Evolutionary conservation across 192 early-diverging fungal genomes (phyloP), one percentile per base, ranked within the genome.

Genomic region (Backusella tarrabulga): DNA sequence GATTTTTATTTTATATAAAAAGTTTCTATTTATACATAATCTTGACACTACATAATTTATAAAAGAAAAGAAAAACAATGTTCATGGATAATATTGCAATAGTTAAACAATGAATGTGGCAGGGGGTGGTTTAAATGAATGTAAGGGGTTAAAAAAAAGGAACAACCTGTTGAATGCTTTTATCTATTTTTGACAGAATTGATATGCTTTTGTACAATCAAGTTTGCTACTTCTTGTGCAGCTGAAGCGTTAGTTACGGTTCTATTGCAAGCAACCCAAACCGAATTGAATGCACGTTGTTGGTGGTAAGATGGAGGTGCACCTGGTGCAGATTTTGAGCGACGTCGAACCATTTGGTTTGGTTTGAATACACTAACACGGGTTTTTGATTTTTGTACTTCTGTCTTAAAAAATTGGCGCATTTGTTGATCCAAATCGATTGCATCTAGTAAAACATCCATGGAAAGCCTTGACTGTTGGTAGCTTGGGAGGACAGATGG

Each of bases 371-470:
- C 41, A 17, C 41, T 42, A 19, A 68, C 23, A 50, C 63, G 23
- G 11, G 38, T 29, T 52, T 60, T 73, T 2, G 21, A 46, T 26
- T 73, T 79, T 23, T 68, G 67, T 3, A 79, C 77, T 73, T 79
- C 72, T 29, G 73, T 67, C 52, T 67, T 44, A 26, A 74, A 79
- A 52, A 60, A 73, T 26, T 74, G 44, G 19, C 73, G 73, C 77
- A 79, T 79, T 68, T 74, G 77, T 56, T 79, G 77, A 40, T 79
- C 77, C 7, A 79, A 50, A 29, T 79, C 77, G 63, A 79, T 79
- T 34, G 77, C 77, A 63, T 79, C 73, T 35, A 79, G 40, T 19
- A 79, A 69, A 26, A 74, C 67, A 70, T 74, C 73, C 72, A 79
- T 70, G 26, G 77, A 75, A 36, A 73, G 44, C 23, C 32, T 73